Evolutionary conservation across 306 rosid genomes (phyloP).

Genomic region (Delonix regia): DNA sequence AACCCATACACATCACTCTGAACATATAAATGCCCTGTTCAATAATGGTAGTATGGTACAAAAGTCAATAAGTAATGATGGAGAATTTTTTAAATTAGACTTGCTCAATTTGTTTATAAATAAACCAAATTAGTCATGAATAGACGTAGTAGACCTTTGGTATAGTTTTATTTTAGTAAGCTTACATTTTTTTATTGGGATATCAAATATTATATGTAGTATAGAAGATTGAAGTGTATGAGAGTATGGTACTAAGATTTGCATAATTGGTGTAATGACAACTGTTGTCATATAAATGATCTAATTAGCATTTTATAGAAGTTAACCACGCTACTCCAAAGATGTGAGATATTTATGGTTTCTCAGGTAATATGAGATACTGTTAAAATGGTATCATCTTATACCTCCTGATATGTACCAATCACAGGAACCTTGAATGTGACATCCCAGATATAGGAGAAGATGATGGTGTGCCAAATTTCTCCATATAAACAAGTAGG

Average conservation of each 20-base stretch:
- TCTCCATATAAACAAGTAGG: background rate
- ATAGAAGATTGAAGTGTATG: no score
- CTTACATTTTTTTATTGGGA: background rate
- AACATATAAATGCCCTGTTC: conserved; percentile 87
- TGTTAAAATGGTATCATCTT: background rate
- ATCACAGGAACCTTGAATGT: no score
- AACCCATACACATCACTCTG: conserved; percentile 93
- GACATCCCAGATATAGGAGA: no score
- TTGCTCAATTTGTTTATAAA: background rate
- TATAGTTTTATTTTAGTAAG: background rate
- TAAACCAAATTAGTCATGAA: background rate
- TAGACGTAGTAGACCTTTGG: background rate
- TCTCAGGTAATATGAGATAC: background rate
- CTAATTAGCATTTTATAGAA: no score
- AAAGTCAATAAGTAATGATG: background rate
- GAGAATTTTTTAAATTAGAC: background rate
- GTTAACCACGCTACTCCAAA: background rate
- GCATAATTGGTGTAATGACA: no score
- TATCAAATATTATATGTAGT: background rate
- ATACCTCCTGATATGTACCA: background rate
- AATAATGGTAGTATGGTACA: background rate
- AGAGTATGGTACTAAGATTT: no score
- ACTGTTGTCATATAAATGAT: no score
- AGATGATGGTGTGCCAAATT: no score
- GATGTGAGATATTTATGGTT: background rate